Conservation (phyloP, 1,284 basidiomycete species). For the Ceratobasidium sp. region DNA sequence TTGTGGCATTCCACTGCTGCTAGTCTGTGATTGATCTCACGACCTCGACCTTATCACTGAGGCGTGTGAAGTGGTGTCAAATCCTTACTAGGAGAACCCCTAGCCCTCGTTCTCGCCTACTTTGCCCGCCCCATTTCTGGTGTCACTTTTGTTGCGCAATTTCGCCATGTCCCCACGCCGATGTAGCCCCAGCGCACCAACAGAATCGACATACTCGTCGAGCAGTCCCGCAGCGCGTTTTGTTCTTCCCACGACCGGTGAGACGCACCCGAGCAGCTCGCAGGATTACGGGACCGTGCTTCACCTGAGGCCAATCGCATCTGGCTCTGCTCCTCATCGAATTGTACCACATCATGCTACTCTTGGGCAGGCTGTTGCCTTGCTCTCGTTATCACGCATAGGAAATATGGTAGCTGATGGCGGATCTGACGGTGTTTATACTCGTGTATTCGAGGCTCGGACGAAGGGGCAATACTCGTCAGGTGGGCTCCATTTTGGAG, state of each 20-base stretch:
- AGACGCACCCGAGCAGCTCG: slow-evolving; percentile 14
- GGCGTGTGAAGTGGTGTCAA: slow-evolving; percentile 46
- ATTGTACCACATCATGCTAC: slow-evolving; percentile 45
- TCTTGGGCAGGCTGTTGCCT: slow-evolving; percentile 22
- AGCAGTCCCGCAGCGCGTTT: slow-evolving; percentile 57
- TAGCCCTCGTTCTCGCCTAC: neutral
- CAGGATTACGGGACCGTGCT: slow-evolving; percentile 61
- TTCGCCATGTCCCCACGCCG: slow-evolving; percentile 7
- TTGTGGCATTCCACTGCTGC: no score
- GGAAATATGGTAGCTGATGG: slow-evolving; percentile 44
- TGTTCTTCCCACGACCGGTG: slow-evolving; percentile 15
- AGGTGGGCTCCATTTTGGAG: slow-evolving; percentile 1
- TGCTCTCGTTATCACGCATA: slow-evolving; percentile 42
- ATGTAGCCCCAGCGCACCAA: slow-evolving; percentile 24
- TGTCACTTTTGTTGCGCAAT: slow-evolving; percentile 10
- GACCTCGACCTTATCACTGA: no score
- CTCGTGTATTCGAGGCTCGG: slow-evolving; percentile 45
- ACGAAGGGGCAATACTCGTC: slow-evolving; percentile 14
- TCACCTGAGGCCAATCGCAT: slow-evolving; percentile 61
- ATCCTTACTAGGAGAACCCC: slow-evolving; percentile 34
- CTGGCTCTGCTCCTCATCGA: slow-evolving; percentile 18
- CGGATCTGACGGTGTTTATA: slow-evolving; percentile 41
- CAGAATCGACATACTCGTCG: slow-evolving; percentile 45
- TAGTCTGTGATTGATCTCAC: no score
- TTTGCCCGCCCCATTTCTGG: neutral